Evolutionary conservation across 768 basidiomycete species (phyloP).

Genomic region (Podaxis sp.): DNA sequence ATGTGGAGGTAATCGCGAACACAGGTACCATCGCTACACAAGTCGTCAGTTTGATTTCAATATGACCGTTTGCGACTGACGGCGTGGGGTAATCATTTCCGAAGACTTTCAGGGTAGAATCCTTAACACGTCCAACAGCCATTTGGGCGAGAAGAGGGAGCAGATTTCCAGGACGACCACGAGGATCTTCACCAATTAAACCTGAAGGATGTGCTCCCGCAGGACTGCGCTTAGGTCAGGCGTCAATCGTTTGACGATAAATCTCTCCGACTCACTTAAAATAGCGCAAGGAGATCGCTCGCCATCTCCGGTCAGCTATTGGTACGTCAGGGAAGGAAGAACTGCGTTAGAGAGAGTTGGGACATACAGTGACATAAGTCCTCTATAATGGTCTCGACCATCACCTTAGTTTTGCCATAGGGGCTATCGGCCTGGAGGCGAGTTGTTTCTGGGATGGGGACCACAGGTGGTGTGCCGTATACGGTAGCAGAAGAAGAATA

Average conservation of each 20-base stretch:
- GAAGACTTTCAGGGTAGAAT: constrained; percentile 75
- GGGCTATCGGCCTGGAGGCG: constrained; percentile 86
- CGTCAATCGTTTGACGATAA: background rate
- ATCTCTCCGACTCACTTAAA: constrained; percentile 73
- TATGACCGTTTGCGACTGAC: constrained; percentile 38
- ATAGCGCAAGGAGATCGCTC: constrained; percentile 86
- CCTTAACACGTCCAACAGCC: constrained; percentile 84
- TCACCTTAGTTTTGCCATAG: constrained; percentile 95
- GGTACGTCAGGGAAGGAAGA: constrained; percentile 10
- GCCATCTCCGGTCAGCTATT: constrained; percentile 72
- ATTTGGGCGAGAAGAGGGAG: constrained; percentile 93
- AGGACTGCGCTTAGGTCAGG: constrained; percentile 50
- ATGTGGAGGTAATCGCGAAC: constrained; percentile 96
- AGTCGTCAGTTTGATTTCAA: constrained; percentile 2
- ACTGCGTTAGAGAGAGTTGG: constrained; percentile 9
- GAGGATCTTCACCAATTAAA: constrained; percentile 93
- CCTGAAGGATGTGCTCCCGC: constrained; percentile 99
- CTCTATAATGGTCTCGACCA: constrained; percentile 87
- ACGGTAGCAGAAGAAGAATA: constrained; percentile 99
- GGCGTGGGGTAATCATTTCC: constrained; percentile 96
- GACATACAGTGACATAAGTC: constrained; percentile 78
- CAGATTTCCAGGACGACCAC: constrained; percentile 91
- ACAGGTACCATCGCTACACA: constrained; percentile 85
- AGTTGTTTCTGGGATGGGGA: constrained; percentile 94
- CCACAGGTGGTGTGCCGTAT: constrained; percentile 88